Conservation (phyloP, 164 flowering plant species). For the Annona squamosa region DNA sequence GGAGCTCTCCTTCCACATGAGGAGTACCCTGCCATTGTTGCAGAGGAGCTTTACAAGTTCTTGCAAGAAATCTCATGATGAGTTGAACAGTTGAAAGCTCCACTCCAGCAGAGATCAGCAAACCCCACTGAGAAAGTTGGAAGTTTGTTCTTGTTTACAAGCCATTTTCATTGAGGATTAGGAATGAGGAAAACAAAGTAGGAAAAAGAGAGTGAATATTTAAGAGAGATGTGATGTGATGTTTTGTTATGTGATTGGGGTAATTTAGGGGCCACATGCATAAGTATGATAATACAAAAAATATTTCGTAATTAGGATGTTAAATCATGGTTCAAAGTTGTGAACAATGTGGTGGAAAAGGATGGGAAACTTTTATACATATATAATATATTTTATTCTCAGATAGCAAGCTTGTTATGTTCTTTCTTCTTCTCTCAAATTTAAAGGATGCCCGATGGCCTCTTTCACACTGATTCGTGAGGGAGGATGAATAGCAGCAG, state of each 20-base stretch:
- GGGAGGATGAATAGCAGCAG: conserved; percentile 9
- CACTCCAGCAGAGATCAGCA: no score
- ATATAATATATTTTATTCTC: not conserved
- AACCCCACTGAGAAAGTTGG: no score
- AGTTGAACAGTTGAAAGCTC: no score
- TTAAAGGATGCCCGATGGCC: no score
- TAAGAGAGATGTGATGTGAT: no score
- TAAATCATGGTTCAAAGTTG: not conserved
- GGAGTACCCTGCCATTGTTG: conserved; percentile 71
- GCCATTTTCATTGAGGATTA: no score
- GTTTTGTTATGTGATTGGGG: not conserved
- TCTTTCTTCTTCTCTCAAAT: no score
- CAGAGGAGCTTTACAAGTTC: conserved; percentile 67
- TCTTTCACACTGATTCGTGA: not conserved
- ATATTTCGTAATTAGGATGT: not conserved
- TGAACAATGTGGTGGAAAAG: no score
- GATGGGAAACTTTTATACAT: not conserved
- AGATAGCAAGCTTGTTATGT: no score
- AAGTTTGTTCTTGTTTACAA: no score
- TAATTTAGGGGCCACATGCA: not conserved
- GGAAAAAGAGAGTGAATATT: not conserved
- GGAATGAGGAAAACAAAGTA: not conserved
- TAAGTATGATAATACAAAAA: no score
- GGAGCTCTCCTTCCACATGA: conserved; percentile 97
- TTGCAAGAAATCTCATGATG: conserved; percentile 39